Percentiles rank a stretch among this genome's conserved stretches.
These are phyloP conservation scores for Diaporthe batatas DNA, from an alignment of 2,329 filamentous ascomycete genomes.

Conservation along the genomic window DNA sequence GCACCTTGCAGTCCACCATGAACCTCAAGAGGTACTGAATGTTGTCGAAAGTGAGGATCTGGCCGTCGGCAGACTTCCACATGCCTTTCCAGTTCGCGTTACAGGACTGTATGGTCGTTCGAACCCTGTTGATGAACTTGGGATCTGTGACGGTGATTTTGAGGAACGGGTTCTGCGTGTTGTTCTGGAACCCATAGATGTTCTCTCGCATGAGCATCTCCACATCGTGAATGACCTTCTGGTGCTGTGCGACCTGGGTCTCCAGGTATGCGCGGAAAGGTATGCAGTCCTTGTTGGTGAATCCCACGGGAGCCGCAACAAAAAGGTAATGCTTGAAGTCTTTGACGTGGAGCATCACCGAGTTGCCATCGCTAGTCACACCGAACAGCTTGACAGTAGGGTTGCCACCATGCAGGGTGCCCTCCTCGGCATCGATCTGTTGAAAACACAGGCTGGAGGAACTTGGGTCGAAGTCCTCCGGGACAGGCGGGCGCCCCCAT, in stretches of 20 bases:
- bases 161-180: conserved; percentile 89
- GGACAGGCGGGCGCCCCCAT: conserved; percentile 76
- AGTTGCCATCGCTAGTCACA: conserved; percentile 86
- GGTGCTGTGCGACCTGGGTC: conserved; percentile 78
- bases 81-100: conserved; percentile 90
- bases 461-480: conserved; percentile 65
- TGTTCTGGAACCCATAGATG: conserved; percentile 94
- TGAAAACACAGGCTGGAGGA: conserved; percentile 87
- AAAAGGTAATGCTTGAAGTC: conserved; percentile 98
- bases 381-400: conserved; percentile 92
- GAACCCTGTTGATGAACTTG: conserved; percentile 82
- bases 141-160: conserved; percentile 95
- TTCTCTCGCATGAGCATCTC: conserved; percentile 88
- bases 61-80: conserved; percentile 79
- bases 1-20: conserved; percentile 94
- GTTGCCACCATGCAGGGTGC: conserved; percentile 80
- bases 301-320: conserved; percentile 86
- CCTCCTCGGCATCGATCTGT: conserved; percentile 95
- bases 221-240: conserved; percentile 83
- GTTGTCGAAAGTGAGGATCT: conserved; percentile 92
- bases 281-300: conserved; percentile 82
- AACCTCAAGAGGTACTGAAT: conserved; percentile 96
- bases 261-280: conserved; percentile 87
- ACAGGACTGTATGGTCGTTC: conserved; percentile 79
- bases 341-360: conserved; percentile 93